Percentiles rank a stretch among this genome's conserved stretches.
Evolutionary conservation across 2,329 filamentous ascomycete genomes (phyloP).

Genomic region (Aspergillus calidoustus): DNA sequence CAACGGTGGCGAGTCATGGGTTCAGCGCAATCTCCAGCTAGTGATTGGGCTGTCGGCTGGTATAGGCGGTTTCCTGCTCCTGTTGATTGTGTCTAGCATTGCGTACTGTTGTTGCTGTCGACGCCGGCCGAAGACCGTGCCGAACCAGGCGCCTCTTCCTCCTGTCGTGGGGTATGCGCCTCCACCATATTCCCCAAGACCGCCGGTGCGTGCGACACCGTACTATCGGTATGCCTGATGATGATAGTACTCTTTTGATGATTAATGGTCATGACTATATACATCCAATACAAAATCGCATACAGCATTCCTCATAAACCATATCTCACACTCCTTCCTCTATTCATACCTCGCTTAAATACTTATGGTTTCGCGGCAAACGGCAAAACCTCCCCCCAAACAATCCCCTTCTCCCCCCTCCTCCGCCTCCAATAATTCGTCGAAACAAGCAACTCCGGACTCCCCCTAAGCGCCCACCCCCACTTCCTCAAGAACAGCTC

Average conservation of each 20-base stretch:
- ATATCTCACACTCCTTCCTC: neutral
- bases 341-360: neutral
- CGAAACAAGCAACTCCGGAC: constrained; percentile 29
- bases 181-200: neutral
- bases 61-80: constrained; percentile 20
- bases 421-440: constrained; percentile 33
- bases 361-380: neutral
- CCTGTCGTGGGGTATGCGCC: neutral
- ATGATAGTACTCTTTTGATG: too few relatives aligned
- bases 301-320: neutral
- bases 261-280: neutral
- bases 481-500: constrained; percentile 53
- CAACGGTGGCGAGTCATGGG: constrained; percentile 12
- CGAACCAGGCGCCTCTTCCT: neutral
- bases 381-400: constrained; percentile 14
- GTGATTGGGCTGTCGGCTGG: constrained; percentile 24
- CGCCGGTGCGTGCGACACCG: neutral
- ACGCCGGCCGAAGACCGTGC: neutral
- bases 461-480: constrained; percentile 36
- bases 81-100: constrained; percentile 10
- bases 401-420: constrained; percentile 31
- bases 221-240: constrained; percentile 9
- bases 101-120: constrained; percentile 19
- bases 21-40: constrained; percentile 15
- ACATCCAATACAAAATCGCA: neutral